Percentiles rank a stretch among this genome's conserved stretches.
phyloP scores from a whole-genome alignment of 495 filamentous ascomycete species.

The Entonaema liquescens region DNA sequence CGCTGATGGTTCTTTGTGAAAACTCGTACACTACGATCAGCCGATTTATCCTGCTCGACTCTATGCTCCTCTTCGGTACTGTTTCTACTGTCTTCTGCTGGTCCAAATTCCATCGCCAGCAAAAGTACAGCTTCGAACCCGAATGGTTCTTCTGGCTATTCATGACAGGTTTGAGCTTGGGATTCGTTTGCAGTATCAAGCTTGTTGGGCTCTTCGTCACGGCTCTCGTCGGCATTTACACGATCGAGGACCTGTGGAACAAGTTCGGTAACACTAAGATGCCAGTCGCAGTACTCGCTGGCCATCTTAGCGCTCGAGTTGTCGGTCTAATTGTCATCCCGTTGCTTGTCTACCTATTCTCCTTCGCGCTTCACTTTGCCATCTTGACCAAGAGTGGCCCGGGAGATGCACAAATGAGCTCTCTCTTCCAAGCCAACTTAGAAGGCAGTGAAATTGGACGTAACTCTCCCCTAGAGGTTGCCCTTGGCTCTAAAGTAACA shows the following conservation, averaged over 20 bases:
- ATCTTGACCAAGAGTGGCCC: constrained; percentile 94
- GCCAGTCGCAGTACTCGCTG: constrained; percentile 80
- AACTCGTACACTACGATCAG: constrained; percentile 99
- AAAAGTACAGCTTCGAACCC: constrained; percentile 79
- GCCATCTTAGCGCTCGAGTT: constrained; percentile 81
- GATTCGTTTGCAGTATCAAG: constrained; percentile 97
- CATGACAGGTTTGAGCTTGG: constrained; percentile 91
- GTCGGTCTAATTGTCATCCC: constrained; percentile 89
- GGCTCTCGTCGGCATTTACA: constrained; percentile 93
- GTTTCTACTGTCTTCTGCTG: constrained; percentile 96
- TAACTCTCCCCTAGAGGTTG: constrained; percentile 92
- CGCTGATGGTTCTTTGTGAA: constrained; percentile 95
- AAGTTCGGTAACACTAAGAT: constrained; percentile 96
- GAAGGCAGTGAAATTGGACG: constrained; percentile 91
- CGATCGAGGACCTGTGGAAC: constrained; percentile 95
- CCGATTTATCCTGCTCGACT: constrained; percentile 95
- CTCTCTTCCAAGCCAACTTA: constrained; percentile 96
- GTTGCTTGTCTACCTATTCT: constrained; percentile 87
- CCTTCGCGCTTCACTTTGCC: constrained; percentile 91
- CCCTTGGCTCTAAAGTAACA: constrained; percentile 86
- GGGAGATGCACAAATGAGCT: constrained; percentile 99
- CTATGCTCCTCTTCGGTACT: constrained; percentile 97
- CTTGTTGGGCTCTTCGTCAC: constrained; percentile 97
- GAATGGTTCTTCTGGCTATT: constrained; percentile 95
- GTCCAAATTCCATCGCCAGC: constrained; percentile 91